Evolutionary conservation across 495 filamentous ascomycete genomes (phyloP).

Genomic region (Neurospora terricola): DNA sequence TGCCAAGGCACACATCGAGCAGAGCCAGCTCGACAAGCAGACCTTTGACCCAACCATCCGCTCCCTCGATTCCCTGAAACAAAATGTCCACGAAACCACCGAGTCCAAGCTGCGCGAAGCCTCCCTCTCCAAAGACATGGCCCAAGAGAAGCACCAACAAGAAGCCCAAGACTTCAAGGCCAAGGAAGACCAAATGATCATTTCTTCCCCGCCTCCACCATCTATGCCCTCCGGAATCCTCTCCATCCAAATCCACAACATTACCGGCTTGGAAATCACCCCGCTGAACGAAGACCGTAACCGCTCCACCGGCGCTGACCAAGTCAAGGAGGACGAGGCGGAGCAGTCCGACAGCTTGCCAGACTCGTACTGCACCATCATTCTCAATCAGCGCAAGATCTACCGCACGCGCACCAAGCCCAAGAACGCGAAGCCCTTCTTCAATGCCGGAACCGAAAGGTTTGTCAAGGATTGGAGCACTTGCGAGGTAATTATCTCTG

Average conservation of each 20-base stretch:
- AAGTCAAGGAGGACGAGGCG: slow-evolving; percentile 43
- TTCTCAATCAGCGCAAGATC: slow-evolving; percentile 60
- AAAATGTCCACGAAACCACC: slow-evolving; percentile 39
- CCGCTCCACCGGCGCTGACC: slow-evolving; percentile 23
- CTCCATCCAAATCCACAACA: slow-evolving; percentile 62
- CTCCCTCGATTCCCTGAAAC: slow-evolving; percentile 41
- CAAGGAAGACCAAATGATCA: slow-evolving; percentile 43
- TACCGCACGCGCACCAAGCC: slow-evolving; percentile 65
- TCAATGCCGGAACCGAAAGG: slow-evolving; percentile 66
- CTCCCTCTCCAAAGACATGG: slow-evolving; percentile 30
- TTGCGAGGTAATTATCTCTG: slow-evolving; percentile 53
- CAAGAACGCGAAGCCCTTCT: slow-evolving; percentile 67
- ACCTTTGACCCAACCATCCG: slow-evolving; percentile 42
- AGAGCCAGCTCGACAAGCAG: slow-evolving; percentile 43
- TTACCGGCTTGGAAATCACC: slow-evolving; percentile 56
- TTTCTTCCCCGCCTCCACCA: slow-evolving; percentile 45
- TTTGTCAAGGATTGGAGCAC: slow-evolving; percentile 57
- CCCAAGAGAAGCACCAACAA: slow-evolving; percentile 49
- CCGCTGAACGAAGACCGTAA: slow-evolving; percentile 32
- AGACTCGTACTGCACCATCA: slow-evolving; percentile 57
- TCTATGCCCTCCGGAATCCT: slow-evolving; percentile 53
- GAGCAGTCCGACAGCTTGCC: slow-evolving; percentile 54
- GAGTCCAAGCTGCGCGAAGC: slow-evolving; percentile 55
- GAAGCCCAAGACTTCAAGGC: slow-evolving; percentile 51
- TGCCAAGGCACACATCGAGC: slow-evolving; percentile 48